Base-by-base conservation (phyloP, 768 basidiomycete species). In the Leucosporidium scottii region DNA sequence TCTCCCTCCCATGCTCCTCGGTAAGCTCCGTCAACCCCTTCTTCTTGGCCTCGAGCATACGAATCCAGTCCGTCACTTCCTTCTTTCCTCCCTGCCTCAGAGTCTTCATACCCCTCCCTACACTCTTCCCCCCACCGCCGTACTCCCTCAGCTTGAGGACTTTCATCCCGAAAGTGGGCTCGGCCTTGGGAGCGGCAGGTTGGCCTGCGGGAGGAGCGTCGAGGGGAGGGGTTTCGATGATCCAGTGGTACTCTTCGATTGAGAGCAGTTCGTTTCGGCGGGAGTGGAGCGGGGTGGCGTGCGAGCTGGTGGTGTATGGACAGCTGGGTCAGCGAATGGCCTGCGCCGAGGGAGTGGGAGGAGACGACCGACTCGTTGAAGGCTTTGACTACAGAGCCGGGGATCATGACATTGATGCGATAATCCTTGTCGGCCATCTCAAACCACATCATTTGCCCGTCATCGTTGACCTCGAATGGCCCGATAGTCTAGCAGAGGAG, bases 351-450 rank as follows among this genome's bases (percentile, higher is more conserved):
- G 2, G 25, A 30, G 47, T 31, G 50, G 13, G 34, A 13, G 28
- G 39, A 44, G 39, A 44, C 8, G 53, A 18, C 65, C 54, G 18
- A 62, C 65, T 3, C 3, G 47, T 61, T 55, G 60, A 28, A 66
- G 0, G 15, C 31, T 18, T 50, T 53, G 44, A 58, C 47, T 39
- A 58, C 31, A 15, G 2, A 0, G 4, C 4, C 7, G 3, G 65
- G 60, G 48, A 66, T 17, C 51, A 53, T 50, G 47, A 30, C 30
- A 49, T 62, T 56, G 61, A 67, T 67, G 56, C 61, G 62, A 23
- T 20, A 12, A 4, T 58, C 36, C 2, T 47, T 61, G 61, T 67
- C 66, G 56, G 27, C 48, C 61, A 62, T 44, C 34, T 62, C 57
- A 20, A 18, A 23, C 66, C 66, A 67, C 23, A 67, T 4, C 18